Evolutionary conservation across 129 eudicot species (phyloP).

Genomic region (Tanacetum coccineum): DNA sequence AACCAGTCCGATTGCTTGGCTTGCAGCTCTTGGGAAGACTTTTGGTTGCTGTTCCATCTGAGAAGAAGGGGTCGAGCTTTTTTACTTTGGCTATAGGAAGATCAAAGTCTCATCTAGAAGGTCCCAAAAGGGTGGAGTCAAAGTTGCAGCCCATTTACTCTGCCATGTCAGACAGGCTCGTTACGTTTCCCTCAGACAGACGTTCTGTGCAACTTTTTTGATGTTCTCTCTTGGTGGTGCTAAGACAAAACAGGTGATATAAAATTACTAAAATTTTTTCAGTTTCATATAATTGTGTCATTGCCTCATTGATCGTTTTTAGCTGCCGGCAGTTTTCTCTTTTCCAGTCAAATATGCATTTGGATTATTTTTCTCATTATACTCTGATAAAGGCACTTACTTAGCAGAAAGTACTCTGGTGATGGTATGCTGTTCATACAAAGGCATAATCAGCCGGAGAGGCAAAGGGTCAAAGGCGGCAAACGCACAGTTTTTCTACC

Average conservation of each 20-base stretch:
- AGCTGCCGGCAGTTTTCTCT: slow-evolving; percentile 18
- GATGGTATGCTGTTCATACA: slow-evolving; percentile 65
- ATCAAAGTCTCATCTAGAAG: slow-evolving; percentile 60
- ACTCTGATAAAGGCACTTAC: not conserved
- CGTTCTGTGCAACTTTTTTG: slow-evolving; percentile 76
- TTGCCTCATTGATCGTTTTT: not conserved
- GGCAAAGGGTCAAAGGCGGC: slow-evolving; percentile 56
- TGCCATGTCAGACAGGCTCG: slow-evolving; percentile 74
- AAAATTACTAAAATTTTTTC: slow-evolving; percentile 4
- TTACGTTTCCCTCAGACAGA: slow-evolving; percentile 86
- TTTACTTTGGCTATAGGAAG: slow-evolving; percentile 76
- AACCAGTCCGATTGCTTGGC: slow-evolving; percentile 88
- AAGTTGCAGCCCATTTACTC: slow-evolving; percentile 62
- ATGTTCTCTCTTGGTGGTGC: slow-evolving; percentile 99
- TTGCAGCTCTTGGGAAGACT: slow-evolving; percentile 93
- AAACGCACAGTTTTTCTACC: slow-evolving; percentile 83
- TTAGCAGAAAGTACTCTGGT: slow-evolving; percentile 6
- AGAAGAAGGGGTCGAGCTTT: slow-evolving; percentile 76
- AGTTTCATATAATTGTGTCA: not conserved
- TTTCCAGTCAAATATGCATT: not conserved
- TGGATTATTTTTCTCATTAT: slow-evolving; percentile 7
- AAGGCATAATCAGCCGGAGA: slow-evolving; percentile 57
- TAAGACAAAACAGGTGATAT: slow-evolving; percentile 88
- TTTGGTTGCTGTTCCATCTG: slow-evolving; percentile 85
- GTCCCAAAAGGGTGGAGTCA: slow-evolving; percentile 48